Evolutionary conservation across 306 rosid genomes (phyloP).

Genomic region (Citrullus amarus): DNA sequence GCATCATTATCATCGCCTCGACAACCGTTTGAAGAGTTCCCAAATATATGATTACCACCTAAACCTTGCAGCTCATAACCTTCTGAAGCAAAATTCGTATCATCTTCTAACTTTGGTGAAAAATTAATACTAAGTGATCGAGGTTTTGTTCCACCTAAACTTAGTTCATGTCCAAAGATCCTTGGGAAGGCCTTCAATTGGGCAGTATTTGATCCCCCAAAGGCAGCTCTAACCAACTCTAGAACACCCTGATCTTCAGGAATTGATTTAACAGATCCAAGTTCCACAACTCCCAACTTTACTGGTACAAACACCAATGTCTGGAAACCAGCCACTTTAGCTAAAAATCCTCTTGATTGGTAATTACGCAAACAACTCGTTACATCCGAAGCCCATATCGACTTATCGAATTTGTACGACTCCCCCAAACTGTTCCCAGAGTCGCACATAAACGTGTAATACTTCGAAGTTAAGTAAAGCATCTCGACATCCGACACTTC

Average conservation of each 20-base stretch:
- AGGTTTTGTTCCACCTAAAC: slow-evolving; percentile 55
- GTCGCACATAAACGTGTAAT: slow-evolving; percentile 49
- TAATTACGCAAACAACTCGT: slow-evolving; percentile 39
- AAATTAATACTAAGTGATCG: slow-evolving; percentile 57
- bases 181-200: slow-evolving; percentile 55
- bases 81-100: slow-evolving; percentile 48
- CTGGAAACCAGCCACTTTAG: slow-evolving; percentile 54
- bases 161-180: slow-evolving; percentile 73
- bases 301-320: slow-evolving; percentile 61
- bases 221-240: slow-evolving; percentile 32
- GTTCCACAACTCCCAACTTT: slow-evolving; percentile 66
- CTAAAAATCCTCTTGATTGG: slow-evolving; percentile 49
- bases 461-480: slow-evolving; percentile 61
- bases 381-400: slow-evolving; percentile 49
- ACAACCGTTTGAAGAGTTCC: slow-evolving; percentile 54
- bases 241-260: slow-evolving; percentile 54
- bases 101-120: slow-evolving; percentile 78
- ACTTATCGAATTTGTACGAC: slow-evolving; percentile 47
- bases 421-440: slow-evolving; percentile 38
- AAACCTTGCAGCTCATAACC: slow-evolving; percentile 45
- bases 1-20: slow-evolving; percentile 41
- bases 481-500: slow-evolving; percentile 51
- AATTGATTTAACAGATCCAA: slow-evolving; percentile 41
- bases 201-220: slow-evolving; percentile 41
- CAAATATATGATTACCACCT: slow-evolving; percentile 37